phyloP scores from a whole-genome alignment of 2,329 filamentous ascomycete species.

The Trichoderma endophyticum region DNA sequence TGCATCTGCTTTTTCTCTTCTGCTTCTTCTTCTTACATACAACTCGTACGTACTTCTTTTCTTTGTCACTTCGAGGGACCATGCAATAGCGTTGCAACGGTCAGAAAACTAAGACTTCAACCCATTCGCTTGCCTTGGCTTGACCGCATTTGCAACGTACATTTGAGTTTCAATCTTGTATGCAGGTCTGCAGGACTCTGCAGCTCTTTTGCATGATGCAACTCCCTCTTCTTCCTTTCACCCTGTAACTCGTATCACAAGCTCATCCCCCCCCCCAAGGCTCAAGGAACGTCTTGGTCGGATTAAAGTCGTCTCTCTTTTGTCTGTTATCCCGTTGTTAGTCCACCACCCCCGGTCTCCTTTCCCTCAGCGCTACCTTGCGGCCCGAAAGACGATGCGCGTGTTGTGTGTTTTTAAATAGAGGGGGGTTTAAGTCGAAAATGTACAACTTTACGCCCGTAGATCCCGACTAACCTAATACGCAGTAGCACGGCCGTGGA shows the following conservation, averaged over 20 bases:
- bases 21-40: background rate
- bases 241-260: background rate
- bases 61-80: background rate
- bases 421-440: slow-evolving; percentile 1
- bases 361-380: slow-evolving; percentile 7
- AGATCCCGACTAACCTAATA: background rate
- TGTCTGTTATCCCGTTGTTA: background rate
- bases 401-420: background rate
- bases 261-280: no score
- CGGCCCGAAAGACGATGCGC: slow-evolving; percentile 5
- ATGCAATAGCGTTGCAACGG: background rate
- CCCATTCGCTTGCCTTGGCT: background rate
- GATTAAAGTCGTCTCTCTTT: background rate
- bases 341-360: background rate
- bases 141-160: background rate
- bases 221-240: background rate
- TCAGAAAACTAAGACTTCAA: background rate
- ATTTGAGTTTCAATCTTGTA: background rate
- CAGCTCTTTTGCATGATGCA: background rate
- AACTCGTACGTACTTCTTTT: background rate
- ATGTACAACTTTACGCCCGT: slow-evolving; percentile 5
- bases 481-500: background rate
- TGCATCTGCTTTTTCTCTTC: background rate
- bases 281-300: background rate
- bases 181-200: background rate